Evolutionary conservation across 2,329 filamentous ascomycete species (phyloP).

Genomic region (Sporothrix curviconia): DNA sequence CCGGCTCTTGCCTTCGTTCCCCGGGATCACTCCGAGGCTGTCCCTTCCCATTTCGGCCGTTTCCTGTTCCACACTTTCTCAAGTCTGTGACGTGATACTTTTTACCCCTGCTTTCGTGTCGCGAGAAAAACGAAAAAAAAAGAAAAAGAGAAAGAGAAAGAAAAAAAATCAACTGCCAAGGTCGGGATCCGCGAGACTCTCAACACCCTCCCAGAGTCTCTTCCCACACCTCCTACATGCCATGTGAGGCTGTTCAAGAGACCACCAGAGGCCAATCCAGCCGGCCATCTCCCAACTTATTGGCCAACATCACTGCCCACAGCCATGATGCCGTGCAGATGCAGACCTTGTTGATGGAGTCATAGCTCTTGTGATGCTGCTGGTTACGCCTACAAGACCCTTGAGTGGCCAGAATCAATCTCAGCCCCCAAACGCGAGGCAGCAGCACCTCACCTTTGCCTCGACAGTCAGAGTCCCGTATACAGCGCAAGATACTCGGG

Average conservation of each 20-base stretch:
- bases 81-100: background rate
- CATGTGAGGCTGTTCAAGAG: conserved; percentile 1
- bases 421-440: background rate
- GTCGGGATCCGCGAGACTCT: background rate
- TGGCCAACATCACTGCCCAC: no score
- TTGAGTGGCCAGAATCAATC: no score
- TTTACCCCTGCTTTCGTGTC: no score
- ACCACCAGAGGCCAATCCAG: background rate
- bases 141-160: no score
- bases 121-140: no score
- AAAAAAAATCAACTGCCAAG: no score
- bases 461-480: background rate
- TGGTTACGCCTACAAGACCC: no score
- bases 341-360: no score
- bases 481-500: background rate
- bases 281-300: no score
- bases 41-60: background rate
- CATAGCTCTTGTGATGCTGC: no score
- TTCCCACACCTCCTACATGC: background rate
- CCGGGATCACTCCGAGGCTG: background rate
- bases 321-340: no score
- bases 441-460: background rate
- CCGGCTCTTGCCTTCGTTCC: background rate
- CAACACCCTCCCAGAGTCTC: background rate
- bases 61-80: background rate